Base-by-base conservation (phyloP, 768 basidiomycete species). In the Termitomyces sp. region DNA sequence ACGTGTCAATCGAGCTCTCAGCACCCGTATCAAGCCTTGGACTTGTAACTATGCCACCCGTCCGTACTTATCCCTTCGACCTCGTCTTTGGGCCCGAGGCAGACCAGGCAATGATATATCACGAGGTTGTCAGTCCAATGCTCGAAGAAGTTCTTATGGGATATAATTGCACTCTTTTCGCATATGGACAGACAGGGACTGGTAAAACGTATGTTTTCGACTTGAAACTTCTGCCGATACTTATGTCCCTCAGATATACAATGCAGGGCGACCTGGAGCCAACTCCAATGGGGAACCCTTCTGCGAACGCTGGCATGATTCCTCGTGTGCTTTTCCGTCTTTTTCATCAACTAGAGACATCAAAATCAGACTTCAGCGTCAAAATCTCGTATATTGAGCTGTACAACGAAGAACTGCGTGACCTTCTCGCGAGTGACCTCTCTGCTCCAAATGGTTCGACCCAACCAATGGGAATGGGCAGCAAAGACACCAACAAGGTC, bases 151-250 rank as follows among this genome's bases (percentile, higher is more conserved):
- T 98, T n/a, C 72, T 98, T 36, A 76, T 82, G 69, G 97, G 97
- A 5, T 99, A 97, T 76, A 98, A 98, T 66, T 98, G 96, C 66
- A 96, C 93, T 0, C 76, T 99, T 20, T 98, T 98, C 71, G 95
- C 95, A 4, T 99, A 99, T 66, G 97, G 97, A 2, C 97, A 98
- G 70, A 98, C 97, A 0, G 97, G 97, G 0, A 98, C 97, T 0
- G 97, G 97, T 20, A 99, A 99, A 75, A 98, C 97, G 93, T 97
- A 68, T 63, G 91, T 76, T 3, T 15, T 33, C 32, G 11, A 16
- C 9, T 41, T n/a, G 46, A 48, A 29, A 7, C 9, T 43, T 48
- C 18, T 54, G 20, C 44, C 16, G 47, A 38, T 22, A 53, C 31
- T 50, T 22, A 60, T 49, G 23, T 46, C 36, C 23, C 12, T 20